A percentile compares a stretch with the other conserved stretches of the same genome.
Conservation (phyloP, 768 basidiomycete genomes). For the Wakefieldia striispora region DNA sequence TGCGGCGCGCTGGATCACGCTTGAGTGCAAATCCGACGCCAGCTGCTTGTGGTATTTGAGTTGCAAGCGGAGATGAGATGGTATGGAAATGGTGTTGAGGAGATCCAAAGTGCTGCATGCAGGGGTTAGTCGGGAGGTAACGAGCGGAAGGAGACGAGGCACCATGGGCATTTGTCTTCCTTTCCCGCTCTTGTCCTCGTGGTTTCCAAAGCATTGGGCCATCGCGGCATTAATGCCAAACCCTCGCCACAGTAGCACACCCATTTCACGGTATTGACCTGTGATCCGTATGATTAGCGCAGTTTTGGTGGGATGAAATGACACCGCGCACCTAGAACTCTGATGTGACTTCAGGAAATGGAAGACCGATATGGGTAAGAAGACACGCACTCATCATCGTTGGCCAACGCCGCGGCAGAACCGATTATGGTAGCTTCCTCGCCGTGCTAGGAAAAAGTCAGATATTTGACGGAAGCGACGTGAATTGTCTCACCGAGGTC, state of each 20-base stretch:
- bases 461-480: background rate
- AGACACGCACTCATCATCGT: conserved; percentile 75
- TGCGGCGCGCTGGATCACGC: conserved; percentile 65
- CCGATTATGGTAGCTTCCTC: conserved; percentile 92
- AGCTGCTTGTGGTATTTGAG: conserved; percentile 93
- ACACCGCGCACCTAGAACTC: conserved; percentile 62
- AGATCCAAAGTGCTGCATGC: conserved; percentile 78
- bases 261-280: conserved; percentile 94
- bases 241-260: conserved; percentile 85
- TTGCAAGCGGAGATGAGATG: conserved; percentile 90
- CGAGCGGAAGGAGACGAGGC: conserved; percentile 20
- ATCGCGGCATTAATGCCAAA: conserved; percentile 79
- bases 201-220: conserved; percentile 90
- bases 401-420: conserved; percentile 79
- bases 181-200: conserved; percentile 75
- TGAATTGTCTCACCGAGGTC: conserved; percentile 61
- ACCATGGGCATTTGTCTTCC: conserved; percentile 95
- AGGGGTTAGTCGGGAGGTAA: conserved; percentile 1
- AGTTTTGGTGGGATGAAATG: background rate
- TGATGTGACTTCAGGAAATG: conserved; percentile 27
- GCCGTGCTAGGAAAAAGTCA: conserved; percentile 54
- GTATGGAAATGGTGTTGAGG: conserved; percentile 85
- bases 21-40: conserved; percentile 89
- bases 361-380: background rate
- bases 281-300: conserved; percentile 4